Conservation (phyloP, 441 rosid genomes). For the Metrosideros polymorpha region DNA sequence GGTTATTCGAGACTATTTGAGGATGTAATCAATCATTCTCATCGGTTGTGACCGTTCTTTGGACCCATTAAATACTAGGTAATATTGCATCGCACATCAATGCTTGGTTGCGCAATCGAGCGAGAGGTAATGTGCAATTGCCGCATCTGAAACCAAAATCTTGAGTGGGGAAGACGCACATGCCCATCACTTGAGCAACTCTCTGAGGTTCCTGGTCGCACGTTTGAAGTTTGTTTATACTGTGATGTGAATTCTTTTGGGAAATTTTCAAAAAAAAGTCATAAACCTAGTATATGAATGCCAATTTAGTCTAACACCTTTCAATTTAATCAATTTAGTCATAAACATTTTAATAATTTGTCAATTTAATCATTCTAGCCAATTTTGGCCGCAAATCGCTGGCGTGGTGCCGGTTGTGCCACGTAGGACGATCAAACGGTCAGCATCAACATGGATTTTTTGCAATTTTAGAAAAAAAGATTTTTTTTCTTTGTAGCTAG, state of each 20-base stretch:
- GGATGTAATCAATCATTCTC: neutral
- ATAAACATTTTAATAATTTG: neutral
- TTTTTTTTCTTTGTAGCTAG: neutral
- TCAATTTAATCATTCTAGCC: accelerated
- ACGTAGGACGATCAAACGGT: accelerated
- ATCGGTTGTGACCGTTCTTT: neutral
- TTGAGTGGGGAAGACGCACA: neutral
- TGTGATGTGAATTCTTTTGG: neutral
- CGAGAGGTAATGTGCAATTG: neutral
- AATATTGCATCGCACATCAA: neutral
- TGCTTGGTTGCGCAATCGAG: neutral
- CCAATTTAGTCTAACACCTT: accelerated
- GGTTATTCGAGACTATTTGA: neutral
- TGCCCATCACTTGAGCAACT: neutral
- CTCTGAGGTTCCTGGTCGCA: neutral
- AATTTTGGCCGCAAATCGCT: accelerated
- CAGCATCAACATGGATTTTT: accelerated
- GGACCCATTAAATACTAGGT: neutral
- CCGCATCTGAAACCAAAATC: neutral
- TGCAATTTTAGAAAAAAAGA: accelerated
- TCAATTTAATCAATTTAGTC: neutral
- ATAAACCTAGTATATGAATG: neutral
- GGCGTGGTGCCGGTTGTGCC: accelerated
- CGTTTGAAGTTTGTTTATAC: neutral
- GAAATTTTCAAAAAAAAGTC: neutral